Conservation (phyloP, 2,329 filamentous ascomycete genomes). For the Colletotrichum sidae region DNA sequence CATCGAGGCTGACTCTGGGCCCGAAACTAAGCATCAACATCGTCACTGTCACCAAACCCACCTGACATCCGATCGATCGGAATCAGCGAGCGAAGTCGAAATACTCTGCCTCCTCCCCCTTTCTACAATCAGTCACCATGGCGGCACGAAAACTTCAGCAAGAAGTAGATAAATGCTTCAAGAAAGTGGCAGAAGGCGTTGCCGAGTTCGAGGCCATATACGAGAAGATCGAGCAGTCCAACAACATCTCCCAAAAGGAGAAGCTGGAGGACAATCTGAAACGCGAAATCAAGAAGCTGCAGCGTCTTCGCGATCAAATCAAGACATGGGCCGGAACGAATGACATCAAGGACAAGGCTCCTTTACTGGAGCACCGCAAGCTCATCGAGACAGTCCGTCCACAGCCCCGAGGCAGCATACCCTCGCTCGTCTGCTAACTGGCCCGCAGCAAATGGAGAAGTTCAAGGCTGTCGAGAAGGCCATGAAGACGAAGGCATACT, state of each 20-base stretch:
- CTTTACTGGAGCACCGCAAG: conserved; percentile 91
- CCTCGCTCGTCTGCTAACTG: conserved; percentile 31
- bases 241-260: conserved; percentile 95
- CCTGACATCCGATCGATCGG: conserved; percentile 21
- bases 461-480: conserved; percentile 99
- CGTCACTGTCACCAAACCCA: conserved; percentile 7
- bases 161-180: conserved; percentile 99
- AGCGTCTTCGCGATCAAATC: conserved; percentile 96
- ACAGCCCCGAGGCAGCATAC: conserved; percentile 37
- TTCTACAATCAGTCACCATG: conserved; percentile 69
- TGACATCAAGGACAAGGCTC: conserved; percentile 99
- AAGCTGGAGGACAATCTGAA: conserved; percentile 98
- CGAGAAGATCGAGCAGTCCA: conserved; percentile 95
- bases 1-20: conserved; percentile 18
- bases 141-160: conserved; percentile 95
- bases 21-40: conserved; percentile 21
- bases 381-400: conserved; percentile 92
- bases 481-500: conserved; percentile 99
- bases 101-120: conserved; percentile 6
- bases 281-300: conserved; percentile 99
- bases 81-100: conserved; percentile 9
- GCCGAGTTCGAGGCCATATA: conserved; percentile 93
- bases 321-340: conserved; percentile 99
- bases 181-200: conserved; percentile 95
- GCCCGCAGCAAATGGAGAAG: conserved; percentile 91